Evolutionary conservation across 805 yeast species (phyloP), one percentile per base, ranked within the genome.

Genomic region (Wickerhamomyces chaumierensis): DNA sequence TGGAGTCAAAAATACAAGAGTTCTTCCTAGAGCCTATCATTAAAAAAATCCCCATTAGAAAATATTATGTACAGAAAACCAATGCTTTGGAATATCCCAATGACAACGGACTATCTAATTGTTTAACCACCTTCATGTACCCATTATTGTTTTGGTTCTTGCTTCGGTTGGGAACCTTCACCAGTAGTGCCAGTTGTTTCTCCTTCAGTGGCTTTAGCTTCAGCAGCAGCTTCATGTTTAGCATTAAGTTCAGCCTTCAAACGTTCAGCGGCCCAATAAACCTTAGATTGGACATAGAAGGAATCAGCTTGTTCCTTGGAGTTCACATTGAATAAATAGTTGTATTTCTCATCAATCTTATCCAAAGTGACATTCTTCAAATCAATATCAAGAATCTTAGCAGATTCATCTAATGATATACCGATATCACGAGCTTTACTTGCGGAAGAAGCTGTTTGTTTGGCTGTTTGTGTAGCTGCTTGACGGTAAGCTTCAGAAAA

Each of bases 401-500:
- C 76, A 12, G 96, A 90, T 62, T 92, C 98, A 48, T 83, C 94
- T 31, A 86, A 68, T 6, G 87, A 68, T 36, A 92, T 76, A 29
- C 95, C 97, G 43, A 85, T 76, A 23, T 59, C 60, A 20, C 59
- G 54, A n/a, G 71, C 59, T 55, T 66, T 61, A 35, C 63, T 61
- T 3, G 72, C 69, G 33, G 68, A 63, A n/a, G 67, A 60, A 6
- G 77, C 71, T 17, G 81, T 67, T 48, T 75, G 75, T 21, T 84
- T 73, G 2, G 90, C 86, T n/a, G 94, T 78, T 39, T 88, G 88
- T 38, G 90, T 84, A 15, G 97, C 96, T 2, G 95, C 94, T 63
- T 92, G 97, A 53, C 80, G 82, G 69, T 90, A 92, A 0, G 98
- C 97, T 58, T 87, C 95, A n/a, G 86, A 71, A 58, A 92, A 92